Percentiles rank a stretch among this genome's conserved stretches.
These are phyloP conservation scores for Exutisphaerella laricina DNA, from an alignment of 2,329 filamentous ascomycete genomes.

Conservation along the genomic window DNA sequence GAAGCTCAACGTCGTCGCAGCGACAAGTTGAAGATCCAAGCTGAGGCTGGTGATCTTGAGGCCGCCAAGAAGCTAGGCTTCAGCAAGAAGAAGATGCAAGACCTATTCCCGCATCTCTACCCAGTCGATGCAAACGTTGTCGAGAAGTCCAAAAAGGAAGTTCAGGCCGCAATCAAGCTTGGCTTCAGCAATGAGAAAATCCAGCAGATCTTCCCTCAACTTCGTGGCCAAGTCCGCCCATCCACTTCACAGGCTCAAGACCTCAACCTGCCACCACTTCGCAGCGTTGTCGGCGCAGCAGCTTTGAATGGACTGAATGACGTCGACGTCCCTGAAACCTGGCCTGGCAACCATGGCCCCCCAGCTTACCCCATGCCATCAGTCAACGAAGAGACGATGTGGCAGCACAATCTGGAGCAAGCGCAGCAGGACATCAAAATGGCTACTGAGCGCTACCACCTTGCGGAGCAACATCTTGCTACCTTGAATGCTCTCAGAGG, in stretches of 20 bases:
- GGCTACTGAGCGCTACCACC: background rate
- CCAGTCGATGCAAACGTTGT: background rate
- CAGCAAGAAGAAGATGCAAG: slow-evolving; percentile 12
- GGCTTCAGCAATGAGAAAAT: slow-evolving; percentile 13
- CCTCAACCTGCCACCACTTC: background rate
- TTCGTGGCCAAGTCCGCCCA: background rate
- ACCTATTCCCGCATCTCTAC: slow-evolving; percentile 5
- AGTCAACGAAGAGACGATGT: background rate
- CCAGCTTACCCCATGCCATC: background rate
- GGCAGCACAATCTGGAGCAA: background rate
- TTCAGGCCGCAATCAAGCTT: slow-evolving; percentile 16
- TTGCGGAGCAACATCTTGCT: background rate
- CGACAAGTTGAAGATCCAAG: slow-evolving; percentile 11
- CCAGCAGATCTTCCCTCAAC: slow-evolving; percentile 7
- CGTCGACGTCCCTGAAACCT: background rate
- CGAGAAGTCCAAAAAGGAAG: slow-evolving; percentile 6
- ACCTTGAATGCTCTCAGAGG: background rate
- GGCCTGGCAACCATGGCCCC: background rate
- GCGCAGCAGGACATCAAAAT: background rate
- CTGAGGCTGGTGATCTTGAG: slow-evolving; percentile 9
- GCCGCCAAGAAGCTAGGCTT: slow-evolving; percentile 16
- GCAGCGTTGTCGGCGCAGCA: background rate
- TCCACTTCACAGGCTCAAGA: background rate
- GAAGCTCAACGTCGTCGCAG: slow-evolving; percentile 10
- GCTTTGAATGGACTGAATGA: background rate